Evolutionary conservation across 768 basidiomycete genomes (phyloP), one percentile per base, ranked within the genome.

Genomic region (Coprinellus micaceus): DNA sequence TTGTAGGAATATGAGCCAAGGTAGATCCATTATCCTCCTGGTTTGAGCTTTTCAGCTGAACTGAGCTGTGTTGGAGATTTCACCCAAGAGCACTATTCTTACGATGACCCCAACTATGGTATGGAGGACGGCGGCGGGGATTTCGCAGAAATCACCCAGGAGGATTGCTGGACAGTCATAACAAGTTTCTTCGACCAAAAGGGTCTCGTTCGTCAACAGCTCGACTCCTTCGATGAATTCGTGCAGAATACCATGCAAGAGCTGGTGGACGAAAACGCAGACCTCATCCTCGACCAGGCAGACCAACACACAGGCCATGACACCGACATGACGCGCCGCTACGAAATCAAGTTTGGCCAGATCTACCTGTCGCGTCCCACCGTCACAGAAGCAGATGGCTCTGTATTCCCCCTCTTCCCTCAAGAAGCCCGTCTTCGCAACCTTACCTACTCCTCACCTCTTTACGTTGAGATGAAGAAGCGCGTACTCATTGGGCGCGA

Each of bases 221-320:
- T 98, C 53, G 94, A 96, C 75, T 95, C 92, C 11, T 99, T 96
- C 72, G 94, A 99, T 69, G 96, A 98, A 74, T 99, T 98, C 66
- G 92, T 99, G 30, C 94, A 98, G 68, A 98, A 98, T 64, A 98
- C 94, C 13, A 97, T 99, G 94, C 96, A 98, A 73, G 97, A 98
- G 69, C 81, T 99, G 24, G 95, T 99, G 21, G 97, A 98, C 69
- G 97, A 99, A 74, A 92, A 92, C 61, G 75, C 88, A n/a, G 92
- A 93, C 64, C 84, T 99, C 66, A 94, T 96, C 61, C 78, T 99
- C 47, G 96, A 98, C 74, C 97, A 98, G 73, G 89, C 89, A 51
- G 89, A 92, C 69, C 97, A 99, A 72, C 94, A 97, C 69, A 90
- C 94, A 9, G 96, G 96, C 4, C 88, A 90, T 61, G 84, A 88